Evolutionary conservation across 2,329 filamentous ascomycete species (phyloP), one percentile per base, ranked within the genome.

Genomic region (Ilyonectria sp.): DNA sequence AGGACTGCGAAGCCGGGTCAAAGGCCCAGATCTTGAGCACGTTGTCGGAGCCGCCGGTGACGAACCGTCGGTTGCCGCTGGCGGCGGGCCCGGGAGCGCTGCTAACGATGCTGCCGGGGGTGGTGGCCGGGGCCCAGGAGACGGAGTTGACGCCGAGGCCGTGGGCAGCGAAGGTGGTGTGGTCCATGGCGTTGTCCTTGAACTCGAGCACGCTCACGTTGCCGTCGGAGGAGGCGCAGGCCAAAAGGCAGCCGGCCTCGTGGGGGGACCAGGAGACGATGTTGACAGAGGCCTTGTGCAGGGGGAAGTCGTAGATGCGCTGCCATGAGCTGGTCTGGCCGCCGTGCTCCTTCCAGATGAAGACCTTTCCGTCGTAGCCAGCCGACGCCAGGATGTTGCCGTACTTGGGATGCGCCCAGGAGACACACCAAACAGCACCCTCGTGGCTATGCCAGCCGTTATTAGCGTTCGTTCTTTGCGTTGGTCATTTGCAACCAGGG

Each of bases 381-480:
- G 94, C 94, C 69, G 94, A 97, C 63, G 96, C 96, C 68, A 99
- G 92, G 79, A 99, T 98, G 81, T 95, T 98, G 85, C 96, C 96
- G 82, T 97, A 98, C 81, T 99, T 98, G 70, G 96, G 96, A 79
- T 99, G 96, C 55, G 95, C 95, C 96, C 96, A 99, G 76, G 95
- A 93, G 66, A 98, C 94, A 81, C 94, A 97, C 96, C 96, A 99
- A 66, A 99, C 95, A 40, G 96, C 94, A 70, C 95, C 95, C 82
- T 99, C 96, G 80, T 99, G 96, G 73, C 95, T 97, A 76, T 67
- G 57, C 60, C 47, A 33, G 23, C 47, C 47, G 10, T 17, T 49
- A 69, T 76, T 69, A 74, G 74, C 67, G 53, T 49, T 56, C 29
- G 26, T 26, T 26, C 26, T 26, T 26, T 26, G 26, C 26, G 26